A percentile compares a stretch with the other conserved stretches of the same genome.
These are phyloP conservation scores for Lachnellula hyalina DNA, from an alignment of 2,329 filamentous ascomycete species.

Conservation along the genomic window DNA sequence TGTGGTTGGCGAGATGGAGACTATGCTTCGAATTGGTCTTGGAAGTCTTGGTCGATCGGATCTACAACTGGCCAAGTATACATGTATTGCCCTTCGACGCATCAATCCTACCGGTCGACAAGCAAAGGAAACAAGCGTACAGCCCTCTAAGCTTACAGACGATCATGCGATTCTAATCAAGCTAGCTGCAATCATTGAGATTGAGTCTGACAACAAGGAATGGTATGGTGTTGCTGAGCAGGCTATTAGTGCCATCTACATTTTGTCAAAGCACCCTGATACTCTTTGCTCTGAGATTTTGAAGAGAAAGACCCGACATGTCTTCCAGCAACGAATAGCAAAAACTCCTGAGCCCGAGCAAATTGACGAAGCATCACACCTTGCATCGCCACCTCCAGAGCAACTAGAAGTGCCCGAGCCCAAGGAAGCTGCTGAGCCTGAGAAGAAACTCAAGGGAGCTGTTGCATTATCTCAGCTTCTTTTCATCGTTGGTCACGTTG, in stretches of 20 bases:
- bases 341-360: conserved; percentile 32
- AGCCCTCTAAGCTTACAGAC: conserved; percentile 76
- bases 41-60: conserved; percentile 76
- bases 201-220: conserved; percentile 84
- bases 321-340: conserved; percentile 50
- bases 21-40: conserved; percentile 85
- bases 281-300: conserved; percentile 88
- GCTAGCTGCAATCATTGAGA: conserved; percentile 78
- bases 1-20: conserved; percentile 90
- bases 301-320: conserved; percentile 75
- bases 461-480: conserved; percentile 82
- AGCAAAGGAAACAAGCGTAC: conserved; percentile 63
- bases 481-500: conserved; percentile 92
- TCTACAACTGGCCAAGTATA: conserved; percentile 86
- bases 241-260: conserved; percentile 91
- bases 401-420: conserved; percentile 21
- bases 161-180: conserved; percentile 82
- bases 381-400: conserved; percentile 22
- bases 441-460: conserved; percentile 58
- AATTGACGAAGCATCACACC: conserved; percentile 27
- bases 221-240: conserved; percentile 97
- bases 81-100: conserved; percentile 84
- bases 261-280: conserved; percentile 89
- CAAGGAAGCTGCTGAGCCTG: conserved; percentile 13
- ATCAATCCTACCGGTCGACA: conserved; percentile 84